Evolutionary conservation across 2,329 filamentous ascomycete species (phyloP), one percentile per base, ranked within the genome.

Genomic region (Sclerotinia trifoliorum): DNA sequence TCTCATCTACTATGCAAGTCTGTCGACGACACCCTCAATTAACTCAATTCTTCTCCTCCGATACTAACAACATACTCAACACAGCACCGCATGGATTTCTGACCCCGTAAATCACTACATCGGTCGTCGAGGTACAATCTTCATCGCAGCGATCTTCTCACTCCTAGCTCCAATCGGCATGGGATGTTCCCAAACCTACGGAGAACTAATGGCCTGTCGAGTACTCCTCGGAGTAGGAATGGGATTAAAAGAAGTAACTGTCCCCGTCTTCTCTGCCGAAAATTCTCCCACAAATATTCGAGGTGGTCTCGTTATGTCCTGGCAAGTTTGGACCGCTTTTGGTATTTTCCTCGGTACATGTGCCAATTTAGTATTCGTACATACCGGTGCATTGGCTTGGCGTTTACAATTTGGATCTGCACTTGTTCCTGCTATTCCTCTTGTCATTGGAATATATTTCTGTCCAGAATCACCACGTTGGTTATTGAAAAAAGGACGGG

Each of bases 381-480:
- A 88, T 62, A 82, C 82, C 0, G 85, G 86, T n/a, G 74, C 74
- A 3, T 84, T 88, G 49, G 81, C 85, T 7, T 91, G 88, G 89
- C 81, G 88, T 51, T 79, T 90, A 32, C 87, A 89, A 74, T 78
- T 90, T 8, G 87, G 83, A 13, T 88, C 87, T 2, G 87, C 89
- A 2, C 86, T 90, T 62, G 84, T 90, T 48, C 88, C 88, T 1
- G 86, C 88, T 0, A 77, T 91, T 1, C 87, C 88, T 10, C 79
- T 91, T 5, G 75, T 88, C 13, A 21, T 86, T 0, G 78, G 80
- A 15, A 80, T 89, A 35, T 90, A 81, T 71, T 82, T 88, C 71
- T 89, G 86, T 71, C 87, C 87, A 0, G 87, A 90, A 74, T 88
- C 86, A 2, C 87, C 88, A 3, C 83, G 87, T 65, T 91, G 88